phyloP scores from a whole-genome alignment of 768 basidiomycete genomes.

The Goffeauzyma gilvescens region DNA sequence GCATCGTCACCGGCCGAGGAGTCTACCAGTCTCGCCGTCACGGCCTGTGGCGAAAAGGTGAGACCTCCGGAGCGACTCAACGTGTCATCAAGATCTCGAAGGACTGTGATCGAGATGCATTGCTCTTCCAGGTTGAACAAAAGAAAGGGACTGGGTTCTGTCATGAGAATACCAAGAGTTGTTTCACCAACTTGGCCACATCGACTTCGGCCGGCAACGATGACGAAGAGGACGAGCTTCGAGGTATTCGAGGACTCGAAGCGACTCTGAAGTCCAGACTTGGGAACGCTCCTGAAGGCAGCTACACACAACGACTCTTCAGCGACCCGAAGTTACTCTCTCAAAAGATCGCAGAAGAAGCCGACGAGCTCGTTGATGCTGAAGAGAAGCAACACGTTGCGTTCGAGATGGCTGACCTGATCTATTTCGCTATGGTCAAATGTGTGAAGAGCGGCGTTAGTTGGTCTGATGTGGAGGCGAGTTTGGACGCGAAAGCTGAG shows the following conservation, averaged over 20 bases:
- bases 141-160: conserved; percentile 86
- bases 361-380: conserved; percentile 72
- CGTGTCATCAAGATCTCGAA: conserved; percentile 58
- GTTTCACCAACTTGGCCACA: conserved; percentile 39
- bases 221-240: conserved; percentile 38
- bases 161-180: conserved; percentile 67
- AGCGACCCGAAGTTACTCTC: conserved; percentile 57
- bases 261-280: conserved; percentile 54
- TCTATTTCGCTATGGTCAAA: conserved; percentile 77
- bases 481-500: conserved; percentile 65
- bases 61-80: conserved; percentile 85
- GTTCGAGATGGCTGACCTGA: conserved; percentile 83
- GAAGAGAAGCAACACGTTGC: conserved; percentile 54
- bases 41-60: conserved; percentile 91
- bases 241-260: conserved; percentile 68
- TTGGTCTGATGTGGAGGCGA: conserved; percentile 62
- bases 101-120: conserved; percentile 83
- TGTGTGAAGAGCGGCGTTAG: conserved; percentile 67
- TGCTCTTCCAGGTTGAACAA: conserved; percentile 73
- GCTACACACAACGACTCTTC: conserved; percentile 78
- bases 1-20: conserved; percentile 71
- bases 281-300: conserved; percentile 61
- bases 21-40: conserved; percentile 93
- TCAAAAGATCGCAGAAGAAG: conserved; percentile 96
- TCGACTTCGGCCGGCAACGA: neutral